A percentile compares a stretch with the other conserved stretches of the same genome.
Conservation (phyloP, 495 filamentous ascomycete genomes). For the Penicillium canariense region DNA sequence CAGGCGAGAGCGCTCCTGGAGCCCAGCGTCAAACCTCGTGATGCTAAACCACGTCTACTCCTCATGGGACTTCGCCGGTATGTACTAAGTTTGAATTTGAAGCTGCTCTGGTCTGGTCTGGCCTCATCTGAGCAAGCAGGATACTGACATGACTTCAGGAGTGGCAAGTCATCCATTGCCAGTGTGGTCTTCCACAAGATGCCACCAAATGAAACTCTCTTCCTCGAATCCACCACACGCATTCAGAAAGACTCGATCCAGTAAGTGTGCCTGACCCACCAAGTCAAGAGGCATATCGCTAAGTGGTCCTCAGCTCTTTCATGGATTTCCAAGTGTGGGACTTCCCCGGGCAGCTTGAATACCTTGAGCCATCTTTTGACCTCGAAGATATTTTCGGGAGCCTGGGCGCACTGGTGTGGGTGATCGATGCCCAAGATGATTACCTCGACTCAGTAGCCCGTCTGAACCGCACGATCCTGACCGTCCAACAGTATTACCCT, state of each 20-base stretch:
- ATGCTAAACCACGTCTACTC: constrained; percentile 78
- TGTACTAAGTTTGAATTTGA: constrained; percentile 26
- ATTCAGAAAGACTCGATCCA: constrained; percentile 92
- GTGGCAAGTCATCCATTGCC: constrained; percentile 95
- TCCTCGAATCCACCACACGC: constrained; percentile 86
- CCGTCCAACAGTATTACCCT: constrained; percentile 81
- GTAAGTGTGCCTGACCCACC: constrained; percentile 46
- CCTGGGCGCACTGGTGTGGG: constrained; percentile 93
- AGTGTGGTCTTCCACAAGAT: constrained; percentile 98
- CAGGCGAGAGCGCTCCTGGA: constrained; percentile 30
- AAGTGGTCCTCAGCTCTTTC: constrained; percentile 66
- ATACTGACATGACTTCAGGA: constrained; percentile 51
- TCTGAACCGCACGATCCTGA: constrained; percentile 82
- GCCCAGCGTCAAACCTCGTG: constrained; percentile 36
- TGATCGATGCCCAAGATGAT: constrained; percentile 96
- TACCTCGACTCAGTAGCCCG: constrained; percentile 85
- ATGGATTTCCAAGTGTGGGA: constrained; percentile 99
- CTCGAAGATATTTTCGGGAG: constrained; percentile 90
- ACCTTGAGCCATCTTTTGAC: constrained; percentile 81
- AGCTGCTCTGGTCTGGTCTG: neutral
- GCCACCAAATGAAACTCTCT: constrained; percentile 90
- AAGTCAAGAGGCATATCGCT: neutral
- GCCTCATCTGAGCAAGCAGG: neutral
- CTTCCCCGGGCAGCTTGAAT: constrained; percentile 90
- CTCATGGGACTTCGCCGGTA: constrained; percentile 97